Evolutionary conservation across 2,329 filamentous ascomycete species (phyloP), one percentile per base, ranked within the genome.

Genomic region (Ceratocystis huliohia): DNA sequence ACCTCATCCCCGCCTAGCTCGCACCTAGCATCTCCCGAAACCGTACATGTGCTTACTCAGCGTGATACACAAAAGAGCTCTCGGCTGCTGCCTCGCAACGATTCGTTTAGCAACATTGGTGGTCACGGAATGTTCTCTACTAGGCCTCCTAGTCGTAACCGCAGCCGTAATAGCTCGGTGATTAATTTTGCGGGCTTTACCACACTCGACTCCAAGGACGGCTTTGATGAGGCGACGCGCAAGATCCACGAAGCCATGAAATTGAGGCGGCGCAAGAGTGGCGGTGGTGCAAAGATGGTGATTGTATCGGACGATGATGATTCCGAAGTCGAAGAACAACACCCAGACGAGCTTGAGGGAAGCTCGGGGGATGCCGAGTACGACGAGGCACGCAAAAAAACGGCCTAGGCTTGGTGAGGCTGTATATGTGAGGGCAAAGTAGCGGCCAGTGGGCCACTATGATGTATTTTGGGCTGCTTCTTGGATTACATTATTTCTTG

Each of bases 71-170:
- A 78, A 33, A 77, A 77, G 70, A 83, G 81, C 37, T 82, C 81
- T 72, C 78, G 79, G 20, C 77, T 78, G 1, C 78, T 83, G 70
- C 92, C 93, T 7, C 86, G 89, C 68, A 96, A 96, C 78, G 94
- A 97, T 76, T 94, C 89, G 0, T 96, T 96, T 78, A 87, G 87
- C 75, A 93, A 97, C 74, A 88, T 97, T 69, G 88, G 89, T 13
- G 85, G 84, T 62, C 88, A 96, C 70, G 89, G 88, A 69, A 87
- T 99, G 76, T 99, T 97, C 77, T 91, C 92, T 2, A 94, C 90
- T 17, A 82, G 89, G 37, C 91, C 92, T 3, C 82, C 88, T n/a
- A 95, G 89, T 64, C 86, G 91, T n/a, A 87, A 83, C 64, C 82
- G 86, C 66, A 87, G 83, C 70, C 81, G 88, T 30, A 64, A 53